Evolutionary conservation across 2,329 filamentous ascomycete genomes (phyloP).

Genomic region (Taxawa tesnikishii): DNA sequence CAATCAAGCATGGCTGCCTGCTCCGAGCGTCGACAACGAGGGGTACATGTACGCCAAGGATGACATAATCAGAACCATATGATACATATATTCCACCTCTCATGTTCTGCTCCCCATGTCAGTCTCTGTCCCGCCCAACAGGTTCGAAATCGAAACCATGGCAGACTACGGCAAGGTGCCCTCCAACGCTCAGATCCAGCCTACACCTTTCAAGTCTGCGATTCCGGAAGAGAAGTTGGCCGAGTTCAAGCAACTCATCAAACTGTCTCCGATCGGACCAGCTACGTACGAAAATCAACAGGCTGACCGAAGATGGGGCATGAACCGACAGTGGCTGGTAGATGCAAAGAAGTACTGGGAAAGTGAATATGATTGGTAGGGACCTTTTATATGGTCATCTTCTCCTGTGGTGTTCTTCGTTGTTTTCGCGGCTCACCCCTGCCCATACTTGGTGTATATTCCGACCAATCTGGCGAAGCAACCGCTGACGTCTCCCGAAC

Average conservation of each 20-base stretch:
- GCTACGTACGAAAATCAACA: conserved; percentile 36
- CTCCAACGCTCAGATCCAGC: conserved; percentile 20
- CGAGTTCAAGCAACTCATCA: conserved; percentile 34
- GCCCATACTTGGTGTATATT: not conserved
- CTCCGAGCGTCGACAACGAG: no score
- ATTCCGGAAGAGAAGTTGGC: conserved; percentile 31
- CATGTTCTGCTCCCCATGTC: no score
- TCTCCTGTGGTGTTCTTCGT: no score
- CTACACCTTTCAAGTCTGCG: conserved; percentile 29
- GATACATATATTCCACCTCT: no score
- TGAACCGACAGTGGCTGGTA: conserved; percentile 34
- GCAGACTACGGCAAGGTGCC: conserved; percentile 20
- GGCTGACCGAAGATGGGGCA: conserved; percentile 30
- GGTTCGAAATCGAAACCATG: conserved; percentile 6
- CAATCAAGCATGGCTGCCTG: no score
- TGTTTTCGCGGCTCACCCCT: not conserved
- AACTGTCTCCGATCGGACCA: conserved; percentile 36
- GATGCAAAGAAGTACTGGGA: conserved; percentile 23
- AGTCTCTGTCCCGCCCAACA: not conserved
- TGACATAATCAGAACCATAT: no score
- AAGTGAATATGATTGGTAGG: conserved; percentile 21
- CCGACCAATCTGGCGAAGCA: no score
- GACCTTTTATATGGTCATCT: no score
- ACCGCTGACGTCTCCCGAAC: no score
- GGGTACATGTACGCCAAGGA: no score